Conservation (phyloP, 2,329 filamentous ascomycete genomes). For the Phoma sp. region DNA sequence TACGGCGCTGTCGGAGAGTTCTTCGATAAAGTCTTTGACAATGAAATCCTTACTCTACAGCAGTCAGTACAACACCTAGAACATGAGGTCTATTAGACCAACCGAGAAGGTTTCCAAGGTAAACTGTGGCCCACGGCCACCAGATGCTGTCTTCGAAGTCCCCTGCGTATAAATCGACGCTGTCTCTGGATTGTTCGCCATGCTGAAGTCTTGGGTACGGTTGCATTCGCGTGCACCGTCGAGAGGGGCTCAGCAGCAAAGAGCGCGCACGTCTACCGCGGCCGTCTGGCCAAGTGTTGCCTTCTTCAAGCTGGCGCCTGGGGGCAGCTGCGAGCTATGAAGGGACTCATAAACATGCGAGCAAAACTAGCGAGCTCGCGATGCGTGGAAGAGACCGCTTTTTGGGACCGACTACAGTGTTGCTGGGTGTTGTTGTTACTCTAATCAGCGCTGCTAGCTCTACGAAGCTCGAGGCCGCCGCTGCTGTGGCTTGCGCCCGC, state of each 20-base stretch:
- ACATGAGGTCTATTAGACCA: not conserved
- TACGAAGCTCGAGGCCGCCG: conserved; percentile 10
- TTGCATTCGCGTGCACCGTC: not conserved
- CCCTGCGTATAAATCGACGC: conserved; percentile 50
- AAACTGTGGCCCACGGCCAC: conserved; percentile 76
- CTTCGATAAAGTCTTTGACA: conserved; percentile 95
- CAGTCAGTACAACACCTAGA: conserved; percentile 15
- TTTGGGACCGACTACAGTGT: not conserved
- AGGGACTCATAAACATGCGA: conserved; percentile 1
- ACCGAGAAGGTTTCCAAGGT: conserved; percentile 75
- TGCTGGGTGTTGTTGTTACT: conserved; percentile 3
- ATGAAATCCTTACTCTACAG: conserved; percentile 76
- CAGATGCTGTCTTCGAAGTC: conserved; percentile 47
- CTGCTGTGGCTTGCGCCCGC: conserved; percentile 19
- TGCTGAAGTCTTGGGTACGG: conserved; percentile 17
- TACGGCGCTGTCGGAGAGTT: conserved; percentile 82
- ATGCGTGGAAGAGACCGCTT: not conserved
- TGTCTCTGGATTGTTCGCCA: conserved; percentile 47
- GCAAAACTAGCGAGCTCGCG: not conserved
- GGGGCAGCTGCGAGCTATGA: conserved; percentile 20
- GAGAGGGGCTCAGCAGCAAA: conserved; percentile 3
- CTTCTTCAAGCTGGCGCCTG: conserved; percentile 21
- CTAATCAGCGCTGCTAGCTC: conserved; percentile 4
- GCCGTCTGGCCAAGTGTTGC: conserved; percentile 22
- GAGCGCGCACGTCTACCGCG: conserved; percentile 16